A percentile compares a stretch with the other conserved stretches of the same genome.
These are phyloP conservation scores for Barnettozyma vustinii DNA, from an alignment of 805 yeast genomes.

Conservation along the genomic window DNA sequence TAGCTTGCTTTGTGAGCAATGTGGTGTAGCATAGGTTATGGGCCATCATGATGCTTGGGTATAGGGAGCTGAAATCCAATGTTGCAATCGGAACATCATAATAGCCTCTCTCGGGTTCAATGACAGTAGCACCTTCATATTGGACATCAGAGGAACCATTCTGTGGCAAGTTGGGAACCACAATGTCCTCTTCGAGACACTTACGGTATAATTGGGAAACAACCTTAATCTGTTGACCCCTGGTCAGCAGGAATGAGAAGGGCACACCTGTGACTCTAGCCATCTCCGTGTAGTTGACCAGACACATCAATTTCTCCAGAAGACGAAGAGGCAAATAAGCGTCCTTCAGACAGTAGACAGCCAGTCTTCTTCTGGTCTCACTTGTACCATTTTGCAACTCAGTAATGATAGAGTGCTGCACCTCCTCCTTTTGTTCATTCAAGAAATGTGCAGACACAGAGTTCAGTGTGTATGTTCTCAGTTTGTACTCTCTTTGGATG, in stretches of 20 bases:
- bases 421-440: constrained; percentile 97
- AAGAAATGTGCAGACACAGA: constrained; percentile 92
- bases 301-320: constrained; percentile 89
- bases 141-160: constrained; percentile 79
- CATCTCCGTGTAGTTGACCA: constrained; percentile 97
- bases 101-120: constrained; percentile 93
- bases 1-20: constrained; percentile 60
- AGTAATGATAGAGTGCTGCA: constrained; percentile 93
- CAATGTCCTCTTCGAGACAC: constrained; percentile 79
- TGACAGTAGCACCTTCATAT: constrained; percentile 98
- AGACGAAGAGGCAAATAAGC: constrained; percentile 87
- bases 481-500: constrained; percentile 89
- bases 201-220: constrained; percentile 92
- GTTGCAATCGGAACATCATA: constrained; percentile 98
- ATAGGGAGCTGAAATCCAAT: constrained; percentile 92
- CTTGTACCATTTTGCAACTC: constrained; percentile 88
- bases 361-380: constrained; percentile 90
- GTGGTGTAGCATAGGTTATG: constrained; percentile 96
- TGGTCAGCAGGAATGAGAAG: constrained; percentile 74
- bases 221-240: constrained; percentile 98
- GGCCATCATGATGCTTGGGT: constrained; percentile 99
- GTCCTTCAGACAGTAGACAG: constrained; percentile 95
- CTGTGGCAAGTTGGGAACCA: constrained; percentile 83
- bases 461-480: constrained; percentile 90
- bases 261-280: constrained; percentile 99